Evolutionary conservation across 805 yeast genomes (phyloP).

Genomic region (Candida pseudofarinosa): DNA sequence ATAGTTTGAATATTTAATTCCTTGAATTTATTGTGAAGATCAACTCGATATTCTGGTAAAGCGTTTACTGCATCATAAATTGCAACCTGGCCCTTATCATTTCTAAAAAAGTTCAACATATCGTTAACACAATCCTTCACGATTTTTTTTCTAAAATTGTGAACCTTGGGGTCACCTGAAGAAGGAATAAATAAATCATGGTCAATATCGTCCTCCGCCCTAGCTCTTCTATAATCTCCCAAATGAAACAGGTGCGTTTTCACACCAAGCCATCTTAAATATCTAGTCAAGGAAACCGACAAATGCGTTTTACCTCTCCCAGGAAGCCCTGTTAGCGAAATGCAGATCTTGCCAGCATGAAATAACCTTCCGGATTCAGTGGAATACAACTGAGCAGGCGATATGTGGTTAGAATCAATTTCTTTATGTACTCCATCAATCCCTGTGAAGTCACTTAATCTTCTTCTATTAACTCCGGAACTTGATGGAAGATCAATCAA

Average conservation of each 20-base stretch:
- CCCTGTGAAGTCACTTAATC: slow-evolving; percentile 39
- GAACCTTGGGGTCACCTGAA: slow-evolving; percentile 41
- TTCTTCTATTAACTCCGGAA: slow-evolving; percentile 19
- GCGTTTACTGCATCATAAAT: slow-evolving; percentile 96
- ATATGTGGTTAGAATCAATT: slow-evolving; percentile 58
- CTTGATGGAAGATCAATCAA: slow-evolving; percentile 31
- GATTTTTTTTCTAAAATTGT: slow-evolving; percentile 52
- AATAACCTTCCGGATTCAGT: slow-evolving; percentile 89
- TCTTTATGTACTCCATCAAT: slow-evolving; percentile 62
- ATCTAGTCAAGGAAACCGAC: slow-evolving; percentile 86
- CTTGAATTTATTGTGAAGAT: slow-evolving; percentile 51
- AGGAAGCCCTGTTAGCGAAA: slow-evolving; percentile 87
- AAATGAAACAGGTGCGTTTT: slow-evolving; percentile 87
- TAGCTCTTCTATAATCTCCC: slow-evolving; percentile 78
- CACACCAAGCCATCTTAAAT: slow-evolving; percentile 94
- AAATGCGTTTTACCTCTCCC: slow-evolving; percentile 94
- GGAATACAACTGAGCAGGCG: slow-evolving; percentile 90
- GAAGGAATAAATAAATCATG: slow-evolving; percentile 63
- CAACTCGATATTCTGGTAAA: slow-evolving; percentile 59
- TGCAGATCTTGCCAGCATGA: slow-evolving; percentile 92
- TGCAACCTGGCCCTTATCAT: slow-evolving; percentile 88
- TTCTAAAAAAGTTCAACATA: slow-evolving; percentile 63
- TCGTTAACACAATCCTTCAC: slow-evolving; percentile 64
- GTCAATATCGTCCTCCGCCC: slow-evolving; percentile 47
- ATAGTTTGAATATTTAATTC: slow-evolving; percentile 66